A percentile compares a stretch with the other conserved stretches of the same genome.
phyloP scores from a whole-genome alignment of 1,284 basidiomycete species.

The Ceratobasidium sp. region DNA sequence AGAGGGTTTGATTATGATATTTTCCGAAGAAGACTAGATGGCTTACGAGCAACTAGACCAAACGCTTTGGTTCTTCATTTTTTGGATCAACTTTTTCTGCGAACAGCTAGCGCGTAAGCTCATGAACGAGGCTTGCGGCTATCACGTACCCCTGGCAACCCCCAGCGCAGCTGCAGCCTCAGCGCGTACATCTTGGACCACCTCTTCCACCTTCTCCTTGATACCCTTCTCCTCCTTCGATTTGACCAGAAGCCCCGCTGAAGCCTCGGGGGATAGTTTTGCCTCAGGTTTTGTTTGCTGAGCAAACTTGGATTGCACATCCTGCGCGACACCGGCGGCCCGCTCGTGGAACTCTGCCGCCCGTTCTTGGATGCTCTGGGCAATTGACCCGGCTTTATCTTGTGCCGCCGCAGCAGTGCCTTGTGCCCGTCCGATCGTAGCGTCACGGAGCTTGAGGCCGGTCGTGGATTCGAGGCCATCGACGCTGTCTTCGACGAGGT shows the following conservation, averaged over 20 bases:
- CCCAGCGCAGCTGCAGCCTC: constrained; percentile 11
- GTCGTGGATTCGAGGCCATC: constrained; percentile 32
- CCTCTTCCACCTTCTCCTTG: constrained; percentile 29
- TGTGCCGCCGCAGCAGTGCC: constrained; percentile 11
- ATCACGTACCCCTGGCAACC: constrained; percentile 23
- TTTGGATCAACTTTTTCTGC: constrained; percentile 18
- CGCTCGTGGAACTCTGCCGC: constrained; percentile 30
- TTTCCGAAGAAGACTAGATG: not conserved
- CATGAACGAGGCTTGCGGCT: not conserved
- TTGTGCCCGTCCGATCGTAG: constrained; percentile 26
- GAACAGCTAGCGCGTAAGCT: not conserved
- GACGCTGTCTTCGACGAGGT: constrained; percentile 26
- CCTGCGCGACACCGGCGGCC: constrained; percentile 1
- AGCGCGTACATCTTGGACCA: not conserved
- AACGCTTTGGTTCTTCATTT: constrained; percentile 12
- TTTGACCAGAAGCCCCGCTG: constrained; percentile 10
- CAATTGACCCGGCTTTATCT: constrained; percentile 21
- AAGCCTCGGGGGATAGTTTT: not conserved
- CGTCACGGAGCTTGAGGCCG: constrained; percentile 34
- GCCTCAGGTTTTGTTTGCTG: constrained; percentile 1
- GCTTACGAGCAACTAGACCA: constrained; percentile 23
- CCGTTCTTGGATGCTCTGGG: constrained; percentile 26
- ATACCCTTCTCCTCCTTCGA: constrained; percentile 18
- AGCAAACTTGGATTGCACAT: constrained; percentile 22
- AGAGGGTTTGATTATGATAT: not conserved